Evolutionary conservation across 1,284 basidiomycete genomes (phyloP).

Genomic region (Pseudozyma flocculosa): DNA sequence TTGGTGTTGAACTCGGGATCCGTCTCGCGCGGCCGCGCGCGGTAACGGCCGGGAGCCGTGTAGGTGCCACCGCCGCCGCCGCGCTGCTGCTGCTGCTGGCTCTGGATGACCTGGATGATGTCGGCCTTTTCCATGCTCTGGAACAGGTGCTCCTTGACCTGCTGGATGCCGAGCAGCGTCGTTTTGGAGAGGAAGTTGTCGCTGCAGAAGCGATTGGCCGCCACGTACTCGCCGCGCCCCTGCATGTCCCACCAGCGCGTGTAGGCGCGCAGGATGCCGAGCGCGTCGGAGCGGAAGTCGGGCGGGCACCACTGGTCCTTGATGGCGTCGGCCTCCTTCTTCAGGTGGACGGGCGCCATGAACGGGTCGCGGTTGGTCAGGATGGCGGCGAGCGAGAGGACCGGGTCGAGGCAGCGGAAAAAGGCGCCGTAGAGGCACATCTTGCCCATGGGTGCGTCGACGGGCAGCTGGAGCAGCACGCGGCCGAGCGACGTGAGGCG

Average conservation of each 20-base stretch:
- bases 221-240: slow-evolving; percentile 35
- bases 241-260: slow-evolving; percentile 68
- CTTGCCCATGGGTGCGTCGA: slow-evolving; percentile 86
- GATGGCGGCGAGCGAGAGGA: slow-evolving; percentile 84
- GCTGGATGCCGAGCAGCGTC: slow-evolving; percentile 78
- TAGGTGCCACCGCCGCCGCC: slow-evolving; percentile 16
- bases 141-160: slow-evolving; percentile 79
- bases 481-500: slow-evolving; percentile 83
- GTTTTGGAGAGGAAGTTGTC: slow-evolving; percentile 88
- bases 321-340: slow-evolving; percentile 64
- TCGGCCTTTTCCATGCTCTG: slow-evolving; percentile 72
- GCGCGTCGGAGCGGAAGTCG: slow-evolving; percentile 80
- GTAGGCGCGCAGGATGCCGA: slow-evolving; percentile 79
- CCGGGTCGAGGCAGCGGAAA: slow-evolving; percentile 88
- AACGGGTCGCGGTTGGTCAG: slow-evolving; percentile 89
- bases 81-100: slow-evolving; percentile 2
- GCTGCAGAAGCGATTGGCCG: slow-evolving; percentile 74
- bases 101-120: slow-evolving; percentile 45
- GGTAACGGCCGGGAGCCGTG: slow-evolving; percentile 25
- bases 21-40: slow-evolving; percentile 33
- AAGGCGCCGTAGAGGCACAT: slow-evolving; percentile 87
- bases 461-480: slow-evolving; percentile 83
- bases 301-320: slow-evolving; percentile 80
- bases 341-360: slow-evolving; percentile 68
- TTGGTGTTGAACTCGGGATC: slow-evolving; percentile 66